Base-by-base conservation (phyloP, 2,329 filamentous ascomycete genomes). In the Alternaria infectoria region DNA sequence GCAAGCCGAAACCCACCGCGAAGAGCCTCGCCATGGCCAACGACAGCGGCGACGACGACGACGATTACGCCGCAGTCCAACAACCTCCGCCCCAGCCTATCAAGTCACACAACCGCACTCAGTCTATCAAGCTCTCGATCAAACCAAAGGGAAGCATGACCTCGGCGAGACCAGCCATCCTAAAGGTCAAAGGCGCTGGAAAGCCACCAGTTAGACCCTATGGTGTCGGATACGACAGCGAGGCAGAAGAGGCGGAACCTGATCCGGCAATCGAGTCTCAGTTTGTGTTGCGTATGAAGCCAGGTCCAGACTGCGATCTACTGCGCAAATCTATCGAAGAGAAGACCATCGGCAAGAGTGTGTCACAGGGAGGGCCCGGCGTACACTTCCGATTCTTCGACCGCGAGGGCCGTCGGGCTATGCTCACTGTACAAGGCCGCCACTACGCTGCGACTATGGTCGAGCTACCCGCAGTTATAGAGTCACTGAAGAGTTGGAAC, bases 201-300 rank as follows among this genome's bases (percentile, higher is more conserved):
- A 79, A 74, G 59, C 72, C 75, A 3, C 78, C 77, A 2, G 46
- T 60, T 11, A 62, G 92, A 67, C 89, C 89, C 6, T 87, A 88
- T 1, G 96, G 96, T 55, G 93, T 97, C 59, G 96, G 95, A 8
- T 99, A 98, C 80, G 96, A 99, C 78, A 97, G 94, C 4, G 96
- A 98, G 80, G 93, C 94, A 12, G 96, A 93, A 59, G 96, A 98
- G 75, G 89, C 90, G 13, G 96, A 99, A 79, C 81, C 84, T 10
- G 96, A 99, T 74, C 96, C 96, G 0, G 87, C 91, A 1, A 92
- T 97, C 64, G 95, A 98, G 79, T 91, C 95, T 74, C 91, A 96
- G 68, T 93, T 98, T 69, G 86, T 99, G 9, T 80, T 99, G 65
- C 92, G 96, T 63, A 97, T 97, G 91, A 80, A 89, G 58, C 92